Evolutionary conservation across 306 rosid species (phyloP).

Genomic region (Rosa chinensis): DNA sequence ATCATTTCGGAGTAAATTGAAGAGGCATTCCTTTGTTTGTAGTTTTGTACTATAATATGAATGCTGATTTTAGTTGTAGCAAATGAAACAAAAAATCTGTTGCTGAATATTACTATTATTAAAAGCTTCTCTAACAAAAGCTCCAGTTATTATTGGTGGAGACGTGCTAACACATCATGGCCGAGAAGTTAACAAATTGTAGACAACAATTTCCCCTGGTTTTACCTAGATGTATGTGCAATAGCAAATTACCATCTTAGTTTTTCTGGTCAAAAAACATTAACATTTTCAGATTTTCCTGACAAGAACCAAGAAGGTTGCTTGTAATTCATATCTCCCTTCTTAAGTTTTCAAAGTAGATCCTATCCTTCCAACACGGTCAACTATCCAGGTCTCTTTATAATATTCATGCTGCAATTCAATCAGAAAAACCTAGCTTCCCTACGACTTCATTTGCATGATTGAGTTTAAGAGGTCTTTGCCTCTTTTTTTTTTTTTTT

Average conservation of each 20-base stretch:
- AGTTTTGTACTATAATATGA: conserved; percentile 7
- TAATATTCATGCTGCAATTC: not conserved
- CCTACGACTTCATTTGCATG: not conserved
- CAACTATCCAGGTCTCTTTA: not conserved
- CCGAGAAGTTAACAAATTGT: not conserved
- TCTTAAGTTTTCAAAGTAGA: not conserved
- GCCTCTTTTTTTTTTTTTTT: not conserved
- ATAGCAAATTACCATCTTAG: not conserved
- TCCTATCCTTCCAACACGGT: conserved; percentile 8
- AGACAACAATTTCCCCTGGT: not conserved
- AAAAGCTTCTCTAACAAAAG: not conserved
- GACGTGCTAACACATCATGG: conserved; percentile 9
- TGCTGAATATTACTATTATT: not conserved
- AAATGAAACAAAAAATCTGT: not conserved
- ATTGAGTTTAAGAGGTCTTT: not conserved
- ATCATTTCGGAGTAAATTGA: not conserved
- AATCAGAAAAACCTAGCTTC: not conserved
- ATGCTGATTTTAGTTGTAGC: conserved; percentile 6
- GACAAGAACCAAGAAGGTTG: not conserved
- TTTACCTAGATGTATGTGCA: not conserved
- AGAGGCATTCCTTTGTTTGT: conserved; percentile 8
- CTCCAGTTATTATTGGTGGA: not conserved
- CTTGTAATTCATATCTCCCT: not conserved
- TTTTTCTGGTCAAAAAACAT: not conserved
- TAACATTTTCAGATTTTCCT: not conserved